Conservation (phyloP, 352 stramenopile genomes). For the Pythium scleroteichum region DNA sequence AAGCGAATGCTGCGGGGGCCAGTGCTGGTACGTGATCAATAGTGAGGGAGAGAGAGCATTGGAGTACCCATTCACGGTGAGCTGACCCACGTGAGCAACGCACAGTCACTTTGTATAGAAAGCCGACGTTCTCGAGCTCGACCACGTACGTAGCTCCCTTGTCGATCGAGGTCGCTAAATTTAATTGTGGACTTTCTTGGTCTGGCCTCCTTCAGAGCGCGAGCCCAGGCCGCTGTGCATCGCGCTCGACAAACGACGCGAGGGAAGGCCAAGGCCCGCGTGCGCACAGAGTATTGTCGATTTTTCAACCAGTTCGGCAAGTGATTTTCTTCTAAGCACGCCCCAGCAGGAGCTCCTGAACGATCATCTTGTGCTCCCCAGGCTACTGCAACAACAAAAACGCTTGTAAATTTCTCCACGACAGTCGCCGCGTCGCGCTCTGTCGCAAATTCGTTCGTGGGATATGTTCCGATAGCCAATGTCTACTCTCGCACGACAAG, state of each 20-base stretch:
- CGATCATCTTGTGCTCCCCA: constrained; percentile 23
- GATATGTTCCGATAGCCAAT: constrained; percentile 57
- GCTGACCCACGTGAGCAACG: background rate
- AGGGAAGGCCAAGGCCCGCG: constrained; percentile 33
- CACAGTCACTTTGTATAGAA: background rate
- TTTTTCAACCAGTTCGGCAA: constrained; percentile 87
- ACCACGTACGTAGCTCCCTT: background rate
- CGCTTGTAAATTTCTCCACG: constrained; percentile 79
- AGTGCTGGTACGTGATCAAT: background rate
- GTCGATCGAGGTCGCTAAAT: background rate
- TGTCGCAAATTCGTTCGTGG: constrained; percentile 78
- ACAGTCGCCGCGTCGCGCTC: constrained; percentile 80
- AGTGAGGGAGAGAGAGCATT: too few relatives aligned
- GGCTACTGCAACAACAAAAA: constrained; percentile 85
- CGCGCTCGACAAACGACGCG: constrained; percentile 46
- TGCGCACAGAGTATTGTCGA: constrained; percentile 75
- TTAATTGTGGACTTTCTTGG: background rate
- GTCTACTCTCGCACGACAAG: constrained; percentile 77
- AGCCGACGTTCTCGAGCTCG: background rate
- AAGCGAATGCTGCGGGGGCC: background rate
- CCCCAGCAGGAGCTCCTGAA: too few relatives aligned
- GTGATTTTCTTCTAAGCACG: constrained; percentile 10
- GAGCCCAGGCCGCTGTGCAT: constrained; percentile 53
- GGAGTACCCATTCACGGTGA: too few relatives aligned
- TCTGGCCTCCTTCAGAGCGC: constrained; percentile 20